Percentiles rank a stretch among this genome's conserved stretches.
phyloP scores from a whole-genome alignment of 2,329 filamentous ascomycete genomes.

The Pyricularia grisea region DNA sequence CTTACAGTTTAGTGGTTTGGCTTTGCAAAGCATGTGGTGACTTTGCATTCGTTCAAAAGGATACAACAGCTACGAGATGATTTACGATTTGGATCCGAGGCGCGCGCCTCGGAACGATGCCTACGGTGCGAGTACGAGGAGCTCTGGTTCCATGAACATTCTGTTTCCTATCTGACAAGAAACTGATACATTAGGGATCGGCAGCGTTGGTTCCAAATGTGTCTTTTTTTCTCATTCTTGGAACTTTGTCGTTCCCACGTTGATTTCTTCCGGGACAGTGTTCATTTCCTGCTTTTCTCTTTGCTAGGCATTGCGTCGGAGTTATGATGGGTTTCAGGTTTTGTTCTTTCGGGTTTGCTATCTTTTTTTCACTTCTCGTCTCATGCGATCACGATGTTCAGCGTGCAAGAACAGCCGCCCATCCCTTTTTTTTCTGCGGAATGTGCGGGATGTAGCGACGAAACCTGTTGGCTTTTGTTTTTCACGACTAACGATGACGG shows the following conservation, averaged over 20 bases:
- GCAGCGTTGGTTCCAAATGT: background rate
- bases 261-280: background rate
- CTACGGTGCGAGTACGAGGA: background rate
- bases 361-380: background rate
- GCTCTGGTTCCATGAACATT: background rate
- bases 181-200: background rate
- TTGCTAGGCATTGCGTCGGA: background rate
- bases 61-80: background rate
- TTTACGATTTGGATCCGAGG: background rate
- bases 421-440: background rate
- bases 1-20: background rate
- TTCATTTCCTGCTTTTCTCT: background rate
- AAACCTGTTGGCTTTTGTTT: background rate
- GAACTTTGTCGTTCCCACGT: background rate
- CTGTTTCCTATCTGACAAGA: background rate
- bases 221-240: background rate
- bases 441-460: background rate
- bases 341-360: background rate
- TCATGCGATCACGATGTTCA: background rate
- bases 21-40: background rate
- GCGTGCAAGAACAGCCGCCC: background rate
- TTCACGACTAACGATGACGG: background rate
- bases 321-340: background rate
- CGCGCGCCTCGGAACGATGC: background rate
- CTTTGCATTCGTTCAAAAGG: background rate